Evolutionary conservation across 805 yeast genomes (phyloP), one percentile per base, ranked within the genome.

Genomic region (Ogataea nakhonphanomensis): DNA sequence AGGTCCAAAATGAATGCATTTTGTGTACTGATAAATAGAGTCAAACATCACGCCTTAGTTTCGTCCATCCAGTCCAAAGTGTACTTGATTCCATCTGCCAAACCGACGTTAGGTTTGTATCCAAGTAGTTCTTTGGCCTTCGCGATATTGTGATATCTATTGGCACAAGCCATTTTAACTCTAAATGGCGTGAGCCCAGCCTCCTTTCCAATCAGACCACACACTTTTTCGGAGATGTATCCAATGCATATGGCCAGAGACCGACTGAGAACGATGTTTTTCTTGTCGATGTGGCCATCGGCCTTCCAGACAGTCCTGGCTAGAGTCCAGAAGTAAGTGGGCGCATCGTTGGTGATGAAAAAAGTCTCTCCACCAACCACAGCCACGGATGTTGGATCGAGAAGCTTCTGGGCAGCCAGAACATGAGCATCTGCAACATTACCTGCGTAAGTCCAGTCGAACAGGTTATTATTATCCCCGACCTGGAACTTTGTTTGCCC

Each of bases 381-480:
- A 1, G 54, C 42, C 8, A 73, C 67, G 11, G 66, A 51, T 6
- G 51, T 51, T 5, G 74, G 67, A 41, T 76, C 69, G 35, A 87
- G 62, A 13, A 90, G 61, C 61, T 81, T 81, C 55, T 84, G 68
- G 5, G 96, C 95, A 1, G 98, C 99, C 36, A 93, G 68, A 8
- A 91, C 91, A 61, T 93, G 99, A 8, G 97, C 83, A 63, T 89
- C 95, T 0, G 99, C 98, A 28, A 95, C 98, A 64, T 93, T 93
- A 9, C 97, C 98, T n/a, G 84, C 98, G 58, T 89, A 93, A 0
- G 98, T 88, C 86, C 96, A 90, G 61, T 93, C 99, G 55, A 91
- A 93, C 41, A 93, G 65, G 59, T 93, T 93, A 61, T 85, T 79
- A 66, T 93, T 93, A 60, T 88, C 95, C 50, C 99, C 99, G 35